Evolutionary conservation across 2,329 filamentous ascomycete species (phyloP).

Genomic region (Amylocarpus encephaloides): DNA sequence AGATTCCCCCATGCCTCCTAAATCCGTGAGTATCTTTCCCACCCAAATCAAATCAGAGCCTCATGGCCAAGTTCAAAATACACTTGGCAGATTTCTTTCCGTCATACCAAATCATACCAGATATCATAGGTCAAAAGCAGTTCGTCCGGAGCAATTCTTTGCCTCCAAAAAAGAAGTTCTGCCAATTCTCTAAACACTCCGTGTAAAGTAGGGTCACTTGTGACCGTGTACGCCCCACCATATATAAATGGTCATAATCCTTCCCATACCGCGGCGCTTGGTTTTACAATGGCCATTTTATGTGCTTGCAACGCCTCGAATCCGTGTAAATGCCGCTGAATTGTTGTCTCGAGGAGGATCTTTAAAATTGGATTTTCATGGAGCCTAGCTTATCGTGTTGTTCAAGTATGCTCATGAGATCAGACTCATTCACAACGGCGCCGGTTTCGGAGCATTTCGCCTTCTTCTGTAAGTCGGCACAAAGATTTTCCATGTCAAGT

Average conservation of each 20-base stretch:
- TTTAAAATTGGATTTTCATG: slow-evolving; percentile 3
- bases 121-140: not conserved
- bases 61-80: too few species aligned
- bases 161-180: not conserved
- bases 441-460: slow-evolving; percentile 90
- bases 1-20: too few species aligned
- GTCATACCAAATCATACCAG: not conserved
- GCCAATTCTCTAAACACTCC: not conserved
- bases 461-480: slow-evolving; percentile 88
- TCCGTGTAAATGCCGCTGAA: slow-evolving; percentile 6
- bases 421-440: slow-evolving; percentile 80
- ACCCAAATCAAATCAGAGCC: too few species aligned
- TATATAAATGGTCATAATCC: slow-evolving; percentile 8
- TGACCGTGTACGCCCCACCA: slow-evolving; percentile 1
- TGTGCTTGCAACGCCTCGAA: slow-evolving; percentile 4
- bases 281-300: not conserved
- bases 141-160: not conserved
- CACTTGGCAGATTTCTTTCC: too few species aligned
- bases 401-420: slow-evolving; percentile 75
- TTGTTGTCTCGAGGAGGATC: not conserved
- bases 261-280: slow-evolving; percentile 1
- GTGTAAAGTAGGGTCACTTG: not conserved
- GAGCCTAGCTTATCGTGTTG: slow-evolving; percentile 6
- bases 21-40: too few species aligned
- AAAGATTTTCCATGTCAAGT: slow-evolving; percentile 89